Base-by-base conservation (phyloP, 1,284 basidiomycete genomes). In the Blastosporella zonata region DNA sequence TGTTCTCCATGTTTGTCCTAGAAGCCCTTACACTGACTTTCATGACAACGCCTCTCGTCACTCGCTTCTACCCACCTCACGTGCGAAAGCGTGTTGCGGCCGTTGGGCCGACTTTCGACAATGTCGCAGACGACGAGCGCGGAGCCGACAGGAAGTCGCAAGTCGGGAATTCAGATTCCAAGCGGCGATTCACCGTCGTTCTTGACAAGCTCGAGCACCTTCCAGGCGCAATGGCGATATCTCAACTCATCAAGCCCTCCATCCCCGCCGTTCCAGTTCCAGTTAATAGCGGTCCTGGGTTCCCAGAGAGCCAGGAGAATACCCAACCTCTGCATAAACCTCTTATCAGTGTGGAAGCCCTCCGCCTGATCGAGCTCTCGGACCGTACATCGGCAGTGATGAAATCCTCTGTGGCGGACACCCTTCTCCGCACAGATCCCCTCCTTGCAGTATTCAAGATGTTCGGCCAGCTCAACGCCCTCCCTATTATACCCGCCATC, bases 141-240 rank as follows among this genome's bases (percentile, higher is more conserved):
- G 35, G 51, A 29, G 49, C 25, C 43, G 58, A 60, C 23, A 45
- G 50, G 35, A 51, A 51, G 27, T 52, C 48, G 5, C 56, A 50
- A 25, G 50, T 52, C 21, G 61, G 63, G 17, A 65, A 67, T 39
- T 59, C 60, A 6, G 52, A 61, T 1, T 64, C 65, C 60, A 82
- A 74, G 59, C 74, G 73, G 0, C 73, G 81, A 21, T 86, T 96
- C 61, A 80, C 89, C 0, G 82, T 97, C 53, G 85, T 98, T 13
- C 78, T 99, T n/a, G 92, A 94, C 65, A 88, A 85, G 65, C 77
- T 97, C 52, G 92, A 95, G 57, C 91, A 97, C 62, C 71, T 99
- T 6, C 79, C 87, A 1, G 78, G 79, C 7, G 78, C 86, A 67
- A 88, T 87, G 82, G 79, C 79, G 1, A 67, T 87, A 33, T 79